Evolutionary conservation across 2,329 filamentous ascomycete genomes (phyloP).

Genomic region (Sarocladium brachiariae): DNA sequence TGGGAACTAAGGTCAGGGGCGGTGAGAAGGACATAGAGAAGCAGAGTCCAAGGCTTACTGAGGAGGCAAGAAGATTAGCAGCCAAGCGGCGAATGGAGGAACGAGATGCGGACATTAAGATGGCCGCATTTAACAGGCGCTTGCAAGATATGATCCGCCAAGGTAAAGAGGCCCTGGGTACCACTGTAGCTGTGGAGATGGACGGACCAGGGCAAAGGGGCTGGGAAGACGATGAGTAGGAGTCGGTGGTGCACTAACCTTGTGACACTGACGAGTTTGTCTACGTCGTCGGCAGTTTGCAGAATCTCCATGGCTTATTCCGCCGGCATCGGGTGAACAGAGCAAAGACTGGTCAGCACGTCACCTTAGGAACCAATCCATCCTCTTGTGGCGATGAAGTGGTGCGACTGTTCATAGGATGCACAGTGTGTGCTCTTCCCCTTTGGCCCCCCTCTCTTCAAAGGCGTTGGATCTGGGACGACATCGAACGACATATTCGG

Average conservation of each 20-base stretch:
- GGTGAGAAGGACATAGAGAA: conserved; percentile 14
- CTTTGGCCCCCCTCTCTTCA: too few species aligned
- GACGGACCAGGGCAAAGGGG: conserved; percentile 23
- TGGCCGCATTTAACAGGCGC: conserved; percentile 71
- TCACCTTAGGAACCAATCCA: too few species aligned
- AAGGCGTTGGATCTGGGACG: too few species aligned
- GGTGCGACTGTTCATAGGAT: too few species aligned
- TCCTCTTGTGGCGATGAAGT: too few species aligned
- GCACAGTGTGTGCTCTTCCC: too few species aligned
- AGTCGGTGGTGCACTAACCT: background rate
- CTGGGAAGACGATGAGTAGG: conserved; percentile 36
- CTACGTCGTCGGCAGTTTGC: too few species aligned
- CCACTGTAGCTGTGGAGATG: conserved; percentile 58
- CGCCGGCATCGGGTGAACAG: too few species aligned
- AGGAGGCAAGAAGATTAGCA: conserved; percentile 68
- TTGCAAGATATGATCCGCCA: conserved; percentile 83
- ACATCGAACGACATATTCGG: too few species aligned
- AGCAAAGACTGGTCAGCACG: too few species aligned
- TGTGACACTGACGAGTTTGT: too few species aligned
- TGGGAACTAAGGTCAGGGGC: background rate
- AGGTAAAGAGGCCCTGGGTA: conserved; percentile 78
- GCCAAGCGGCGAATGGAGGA: conserved; percentile 68
- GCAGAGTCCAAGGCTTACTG: conserved; percentile 43
- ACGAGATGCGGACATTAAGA: conserved; percentile 68
- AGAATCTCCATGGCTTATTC: too few species aligned